Conservation (phyloP, 2,329 filamentous ascomycete genomes). For the Xylaria sp. region DNA sequence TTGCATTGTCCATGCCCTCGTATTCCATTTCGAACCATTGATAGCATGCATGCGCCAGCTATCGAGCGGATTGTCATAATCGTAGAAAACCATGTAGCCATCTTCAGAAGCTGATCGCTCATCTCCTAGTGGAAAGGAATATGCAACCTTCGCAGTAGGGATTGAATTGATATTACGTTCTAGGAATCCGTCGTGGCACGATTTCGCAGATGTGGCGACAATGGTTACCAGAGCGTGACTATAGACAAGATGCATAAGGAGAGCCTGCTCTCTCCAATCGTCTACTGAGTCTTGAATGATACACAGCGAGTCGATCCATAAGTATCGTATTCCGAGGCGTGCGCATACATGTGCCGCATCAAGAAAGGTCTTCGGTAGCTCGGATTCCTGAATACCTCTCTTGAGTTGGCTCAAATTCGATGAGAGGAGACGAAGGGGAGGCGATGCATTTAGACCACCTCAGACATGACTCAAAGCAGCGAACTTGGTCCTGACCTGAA, state of each 20-base stretch:
- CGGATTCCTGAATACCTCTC: constrained; percentile 7
- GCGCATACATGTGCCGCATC: constrained; percentile 24
- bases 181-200: constrained; percentile 27
- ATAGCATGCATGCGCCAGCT: constrained; percentile 22
- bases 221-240: constrained; percentile 24
- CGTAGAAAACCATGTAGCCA: constrained; percentile 18
- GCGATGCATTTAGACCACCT: constrained; percentile 15
- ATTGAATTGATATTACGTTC: constrained; percentile 6
- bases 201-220: constrained; percentile 27
- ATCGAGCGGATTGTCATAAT: constrained; percentile 8
- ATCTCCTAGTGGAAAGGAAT: not conserved
- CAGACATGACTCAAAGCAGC: constrained; percentile 30
- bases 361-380: constrained; percentile 23
- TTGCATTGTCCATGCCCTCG: constrained; percentile 31
- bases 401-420: constrained; percentile 15
- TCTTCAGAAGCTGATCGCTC: not conserved
- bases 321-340: constrained; percentile 19
- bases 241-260: constrained; percentile 30
- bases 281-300: constrained; percentile 22
- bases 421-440: constrained; percentile 19
- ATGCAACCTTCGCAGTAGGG: constrained; percentile 19
- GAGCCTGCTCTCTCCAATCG: constrained; percentile 26
- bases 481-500: constrained; percentile 1
- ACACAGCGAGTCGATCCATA: constrained; percentile 28
- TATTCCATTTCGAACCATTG: constrained; percentile 28